Percentiles rank a stretch among this genome's conserved stretches.
phyloP scores from a whole-genome alignment of 2,329 filamentous ascomycete species.

The Sclerotinia minor region DNA sequence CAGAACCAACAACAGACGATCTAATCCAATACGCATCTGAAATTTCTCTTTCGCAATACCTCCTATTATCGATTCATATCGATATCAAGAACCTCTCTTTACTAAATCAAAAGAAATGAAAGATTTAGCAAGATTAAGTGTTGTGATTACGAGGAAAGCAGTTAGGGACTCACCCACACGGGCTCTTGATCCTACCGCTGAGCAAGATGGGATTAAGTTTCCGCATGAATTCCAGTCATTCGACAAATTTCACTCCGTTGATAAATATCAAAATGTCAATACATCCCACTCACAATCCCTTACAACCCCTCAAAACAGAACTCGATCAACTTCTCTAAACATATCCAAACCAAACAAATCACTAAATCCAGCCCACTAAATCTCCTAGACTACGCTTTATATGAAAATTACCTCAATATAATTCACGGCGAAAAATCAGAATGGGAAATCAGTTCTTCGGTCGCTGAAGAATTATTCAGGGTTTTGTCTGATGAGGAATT shows the following conservation, averaged over 20 bases:
- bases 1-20: background rate
- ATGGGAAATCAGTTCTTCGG: background rate
- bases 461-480: background rate
- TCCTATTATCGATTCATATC: rapidly evolving
- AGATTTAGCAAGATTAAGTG: background rate
- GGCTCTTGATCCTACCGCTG: no score
- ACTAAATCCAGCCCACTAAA: background rate
- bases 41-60: background rate
- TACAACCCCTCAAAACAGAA: background rate
- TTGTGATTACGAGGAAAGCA: background rate
- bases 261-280: no score
- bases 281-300: background rate
- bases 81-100: rapidly evolving
- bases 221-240: no score
- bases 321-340: background rate
- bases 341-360: background rate
- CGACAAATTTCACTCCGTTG: no score
- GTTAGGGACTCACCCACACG: no score
- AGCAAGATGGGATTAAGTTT: no score
- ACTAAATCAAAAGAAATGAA: rapidly evolving
- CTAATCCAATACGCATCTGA: background rate
- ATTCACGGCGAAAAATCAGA: background rate
- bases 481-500: rapidly evolving
- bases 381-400: background rate
- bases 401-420: background rate